Base-by-base conservation (phyloP, 2,329 filamentous ascomycete species). In the Clarireedia sp. region DNA sequence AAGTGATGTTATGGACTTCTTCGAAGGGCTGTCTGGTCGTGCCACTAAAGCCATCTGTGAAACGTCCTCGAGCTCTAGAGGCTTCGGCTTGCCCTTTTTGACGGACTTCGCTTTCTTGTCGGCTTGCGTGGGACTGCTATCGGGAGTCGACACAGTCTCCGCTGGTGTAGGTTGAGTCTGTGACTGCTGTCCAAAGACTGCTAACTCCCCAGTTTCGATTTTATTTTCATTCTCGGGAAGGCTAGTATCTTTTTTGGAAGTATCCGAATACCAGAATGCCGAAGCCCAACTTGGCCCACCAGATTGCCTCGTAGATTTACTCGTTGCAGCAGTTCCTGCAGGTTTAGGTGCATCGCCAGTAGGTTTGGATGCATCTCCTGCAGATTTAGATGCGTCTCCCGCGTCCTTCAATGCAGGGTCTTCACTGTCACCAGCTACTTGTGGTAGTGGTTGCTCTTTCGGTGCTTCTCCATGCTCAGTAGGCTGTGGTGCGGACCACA, bases 281-380 rank as follows among this genome's bases (percentile, higher is more conserved):
- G 52, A 54, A 21, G 85, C 87, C 88, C 88, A 92, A 0, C 85
- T 87, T 0, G 87, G 86, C 12, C 80, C 80, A 51, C 53, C 40
- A 55, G 40, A 23, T 51, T 51, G 46, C 36, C 23, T 24, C 40
- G 51, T 54, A 49, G 52, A 54, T 49, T 46, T 54, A 54, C 45
- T 49, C 45, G 52, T 24, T 44, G 45, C 44, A 49, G 47, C n/a
- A 23, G 47, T 33, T 16, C 21, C 9, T 55, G 48, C 21, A 51
- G 47, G 16, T 37, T 51, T 44, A 44, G 37, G 16, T 51, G 40
- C 48, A 38, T 55, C 46, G 16, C 14, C 38, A 33, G 29, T 12
- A 33, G 29, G 12, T 26, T 48, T 24, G 29, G 50, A 24, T 50
- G 36, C 24, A 51, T 55, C 47, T 44, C 23, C 43, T 26, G 43